phyloP scores from a whole-genome alignment of 768 basidiomycete genomes.

The Mycena crocata region DNA sequence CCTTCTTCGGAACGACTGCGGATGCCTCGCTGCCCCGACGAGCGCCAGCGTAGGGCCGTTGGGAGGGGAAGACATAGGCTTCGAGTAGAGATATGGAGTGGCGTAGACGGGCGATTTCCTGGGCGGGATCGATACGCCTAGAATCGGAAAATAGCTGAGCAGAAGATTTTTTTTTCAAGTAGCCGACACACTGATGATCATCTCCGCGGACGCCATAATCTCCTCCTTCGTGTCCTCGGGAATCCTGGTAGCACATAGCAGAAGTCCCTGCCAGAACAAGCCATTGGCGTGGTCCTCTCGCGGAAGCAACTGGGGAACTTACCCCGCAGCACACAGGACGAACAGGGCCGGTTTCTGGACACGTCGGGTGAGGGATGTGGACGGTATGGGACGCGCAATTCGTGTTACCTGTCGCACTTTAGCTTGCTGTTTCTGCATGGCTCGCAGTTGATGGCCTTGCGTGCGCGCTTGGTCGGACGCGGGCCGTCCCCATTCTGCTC shows the following conservation, averaged over 20 bases:
- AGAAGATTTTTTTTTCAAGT: conserved; percentile 24
- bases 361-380: conserved; percentile 12
- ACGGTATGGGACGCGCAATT: conserved; percentile 10
- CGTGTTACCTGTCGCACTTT: conserved; percentile 80
- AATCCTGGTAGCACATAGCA: conserved; percentile 84
- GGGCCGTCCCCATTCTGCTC: conserved; percentile 65
- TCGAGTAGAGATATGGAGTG: conserved; percentile 78
- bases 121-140: conserved; percentile 68
- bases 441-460: conserved; percentile 91
- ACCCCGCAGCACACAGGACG: conserved; percentile 88
- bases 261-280: conserved; percentile 70
- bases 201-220: conserved; percentile 67
- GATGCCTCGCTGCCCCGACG: conserved; percentile 52
- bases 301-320: conserved; percentile 38
- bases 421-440: conserved; percentile 90
- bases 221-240: conserved; percentile 68
- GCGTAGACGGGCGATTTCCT: conserved; percentile 75
- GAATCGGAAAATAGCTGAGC: conserved; percentile 29
- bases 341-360: conserved; percentile 85
- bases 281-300: conserved; percentile 21
- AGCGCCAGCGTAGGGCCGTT: conserved; percentile 46
- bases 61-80: conserved; percentile 63
- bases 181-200: conserved; percentile 65
- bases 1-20: conserved; percentile 63
- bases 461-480: conserved; percentile 83